A percentile compares a stretch with the other conserved stretches of the same genome.
Conservation (phyloP, 768 basidiomycete genomes). For the Fomitopsis serialis region DNA sequence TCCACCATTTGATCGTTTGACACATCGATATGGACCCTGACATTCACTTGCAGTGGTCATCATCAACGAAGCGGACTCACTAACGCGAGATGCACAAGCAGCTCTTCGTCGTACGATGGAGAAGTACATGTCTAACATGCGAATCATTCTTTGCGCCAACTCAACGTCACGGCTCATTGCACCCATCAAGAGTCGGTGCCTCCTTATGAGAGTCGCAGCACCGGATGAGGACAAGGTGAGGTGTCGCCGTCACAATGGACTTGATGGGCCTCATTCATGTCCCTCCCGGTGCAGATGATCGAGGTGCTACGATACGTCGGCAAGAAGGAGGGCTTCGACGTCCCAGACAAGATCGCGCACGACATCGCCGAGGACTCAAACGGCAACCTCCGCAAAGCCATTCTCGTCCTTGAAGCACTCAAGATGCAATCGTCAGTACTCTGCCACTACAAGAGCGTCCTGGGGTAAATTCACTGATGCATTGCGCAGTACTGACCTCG, state of each 20-base stretch:
- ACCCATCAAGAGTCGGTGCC: constrained; percentile 92
- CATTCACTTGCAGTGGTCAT: constrained; percentile 69
- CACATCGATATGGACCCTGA: not conserved
- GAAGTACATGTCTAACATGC: constrained; percentile 97
- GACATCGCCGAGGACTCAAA: constrained; percentile 76
- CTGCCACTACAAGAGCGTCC: not conserved
- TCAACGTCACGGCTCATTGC: constrained; percentile 94
- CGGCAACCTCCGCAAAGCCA: constrained; percentile 92
- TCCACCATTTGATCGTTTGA: constrained; percentile 24
- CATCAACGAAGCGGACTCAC: constrained; percentile 95
- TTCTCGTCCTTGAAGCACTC: constrained; percentile 91
- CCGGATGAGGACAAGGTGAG: constrained; percentile 73
- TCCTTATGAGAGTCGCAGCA: constrained; percentile 90
- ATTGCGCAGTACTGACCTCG: constrained; percentile 66
- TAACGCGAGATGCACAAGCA: constrained; percentile 94
- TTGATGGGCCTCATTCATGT: not conserved
- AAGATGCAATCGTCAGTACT: constrained; percentile 88
- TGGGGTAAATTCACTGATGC: constrained; percentile 1
- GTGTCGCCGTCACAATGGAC: constrained; percentile 50
- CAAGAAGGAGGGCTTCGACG: constrained; percentile 68
- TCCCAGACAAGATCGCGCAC: constrained; percentile 73
- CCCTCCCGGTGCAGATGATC: constrained; percentile 56
- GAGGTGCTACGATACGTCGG: constrained; percentile 76
- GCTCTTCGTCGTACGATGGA: constrained; percentile 98
- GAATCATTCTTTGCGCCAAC: constrained; percentile 94